Base-by-base conservation (phyloP, 2,329 filamentous ascomycete genomes). In the Bipolaris zeicola region DNA sequence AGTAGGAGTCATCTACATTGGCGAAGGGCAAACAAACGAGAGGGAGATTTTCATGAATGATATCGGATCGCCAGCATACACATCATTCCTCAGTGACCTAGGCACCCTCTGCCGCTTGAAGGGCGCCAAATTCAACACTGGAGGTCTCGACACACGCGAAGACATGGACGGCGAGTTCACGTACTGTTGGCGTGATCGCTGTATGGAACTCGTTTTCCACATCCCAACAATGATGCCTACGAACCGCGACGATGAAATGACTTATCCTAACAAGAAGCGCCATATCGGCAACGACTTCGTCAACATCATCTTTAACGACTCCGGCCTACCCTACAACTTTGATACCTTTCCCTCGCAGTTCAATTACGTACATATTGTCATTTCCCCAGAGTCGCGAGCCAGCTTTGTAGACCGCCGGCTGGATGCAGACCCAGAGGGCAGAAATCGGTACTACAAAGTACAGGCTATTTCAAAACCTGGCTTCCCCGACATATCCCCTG, bases 231-330 rank as follows among this genome's bases (percentile, higher is more conserved):
- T 98, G 83, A 99, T 99, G 95, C 95, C 95, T 1, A 96, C 92
- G 8, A 85, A 96, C 70, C 80, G 89, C 13, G 87, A 92, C 51
- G 83, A 86, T 28, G 92, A 96, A 67, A 83, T 86, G 60, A 92
- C 89, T 22, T 72, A 76, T 70, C 87, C 89, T 60, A 84, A 87
- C 74, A 99, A 99, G 80, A 99, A 99, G 77, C 85, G 88, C 2
- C 96, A 98, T 71, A 95, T 98, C 58, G 95, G 95, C 55, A 99
- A 99, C 71, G 95, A 98, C 76, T 96, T 91, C 74, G 95, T 99
- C 72, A 98, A 96, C 73, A 96, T 99, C 66, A 89, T 99, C 55
- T 99, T 96, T 83, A 99, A 99, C 74, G 92, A 96, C 69, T 97
- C 93, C 2, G 94, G 95, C n/a, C 76, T 88, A 45, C 89, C 90